A percentile compares a stretch with the other conserved stretches of the same genome.
phyloP scores from a whole-genome alignment of 2,329 filamentous ascomycete genomes.

The Ophiobolus disseminans region DNA sequence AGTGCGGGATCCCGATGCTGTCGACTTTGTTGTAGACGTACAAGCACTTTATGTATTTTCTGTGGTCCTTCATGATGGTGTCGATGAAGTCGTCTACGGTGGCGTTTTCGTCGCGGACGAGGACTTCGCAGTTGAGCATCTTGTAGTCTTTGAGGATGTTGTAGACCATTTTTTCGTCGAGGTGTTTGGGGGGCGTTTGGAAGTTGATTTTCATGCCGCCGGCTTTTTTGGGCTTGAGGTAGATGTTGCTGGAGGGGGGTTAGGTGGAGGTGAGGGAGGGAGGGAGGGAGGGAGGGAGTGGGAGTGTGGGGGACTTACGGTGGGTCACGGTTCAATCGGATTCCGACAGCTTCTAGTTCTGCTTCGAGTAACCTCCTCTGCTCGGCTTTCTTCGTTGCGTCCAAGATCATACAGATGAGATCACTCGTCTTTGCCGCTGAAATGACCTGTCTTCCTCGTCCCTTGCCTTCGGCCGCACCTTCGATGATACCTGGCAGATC shows the following conservation, averaged over 20 bases:
- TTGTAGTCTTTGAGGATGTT: constrained; percentile 99
- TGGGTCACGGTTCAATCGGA: constrained; percentile 87
- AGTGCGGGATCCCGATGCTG: constrained; percentile 88
- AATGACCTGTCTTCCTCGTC: constrained; percentile 93
- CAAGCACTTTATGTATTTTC: constrained; percentile 92
- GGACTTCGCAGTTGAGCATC: constrained; percentile 95
- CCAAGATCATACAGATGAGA: constrained; percentile 93
- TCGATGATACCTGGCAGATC: constrained; percentile 99
- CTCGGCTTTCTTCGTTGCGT: constrained; percentile 95
- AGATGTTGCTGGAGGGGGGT: constrained; percentile 76
- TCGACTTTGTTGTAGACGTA: constrained; percentile 99
- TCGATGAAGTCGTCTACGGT: constrained; percentile 99
- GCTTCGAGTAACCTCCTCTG: constrained; percentile 88
- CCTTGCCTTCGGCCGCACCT: constrained; percentile 93
- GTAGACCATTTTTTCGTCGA: constrained; percentile 98
- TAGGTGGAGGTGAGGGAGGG: background rate
- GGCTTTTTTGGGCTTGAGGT: constrained; percentile 92
- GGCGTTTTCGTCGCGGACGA: constrained; percentile 89
- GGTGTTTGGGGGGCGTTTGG: constrained; percentile 81
- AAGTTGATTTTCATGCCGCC: constrained; percentile 99
- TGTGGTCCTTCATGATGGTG: constrained; percentile 98
- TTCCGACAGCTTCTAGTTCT: constrained; percentile 93
- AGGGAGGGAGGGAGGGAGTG: background rate
- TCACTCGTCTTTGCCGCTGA: constrained; percentile 98
- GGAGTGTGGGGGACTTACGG: constrained; percentile 65